These are phyloP conservation scores for Choanephora cucurbitarum DNA, from an alignment of 371 early-diverging fungal species.

Conservation along the genomic window DNA sequence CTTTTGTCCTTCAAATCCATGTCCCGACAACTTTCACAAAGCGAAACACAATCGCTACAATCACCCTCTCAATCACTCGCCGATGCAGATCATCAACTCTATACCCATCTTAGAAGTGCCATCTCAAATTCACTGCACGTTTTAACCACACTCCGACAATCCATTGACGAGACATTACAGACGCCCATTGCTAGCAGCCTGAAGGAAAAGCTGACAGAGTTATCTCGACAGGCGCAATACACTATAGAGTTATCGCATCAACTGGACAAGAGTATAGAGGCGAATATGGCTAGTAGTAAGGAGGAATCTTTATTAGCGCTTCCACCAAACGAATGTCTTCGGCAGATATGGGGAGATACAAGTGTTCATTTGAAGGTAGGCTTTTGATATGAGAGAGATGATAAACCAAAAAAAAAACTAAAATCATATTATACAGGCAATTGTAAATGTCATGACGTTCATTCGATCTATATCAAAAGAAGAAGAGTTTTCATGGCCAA, in stretches of 20 bases:
- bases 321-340: constrained; percentile 18
- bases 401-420: no score
- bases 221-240: constrained; percentile 26
- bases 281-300: constrained; percentile 18
- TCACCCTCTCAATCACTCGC: constrained; percentile 26
- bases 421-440: constrained; percentile 22
- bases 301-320: constrained; percentile 10
- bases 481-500: constrained; percentile 48
- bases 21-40: background rate
- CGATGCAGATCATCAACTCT: constrained; percentile 33
- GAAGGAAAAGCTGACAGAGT: constrained; percentile 26
- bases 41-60: constrained; percentile 27
- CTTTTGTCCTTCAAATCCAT: background rate
- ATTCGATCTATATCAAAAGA: constrained; percentile 44
- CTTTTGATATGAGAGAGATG: no score
- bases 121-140: constrained; percentile 42
- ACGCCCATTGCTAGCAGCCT: constrained; percentile 15
- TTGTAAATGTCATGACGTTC: constrained; percentile 44
- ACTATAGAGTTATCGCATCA: constrained; percentile 30
- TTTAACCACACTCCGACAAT: constrained; percentile 28
- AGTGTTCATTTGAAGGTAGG: constrained; percentile 46
- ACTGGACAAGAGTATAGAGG: constrained; percentile 32
- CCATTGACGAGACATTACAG: constrained; percentile 30
- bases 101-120: constrained; percentile 37
- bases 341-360: constrained; percentile 45